A percentile compares a stretch with the other conserved stretches of the same genome.
These are phyloP conservation scores for Zopfochytrium polystomum DNA, from an alignment of 371 early-diverging fungal genomes.

Conservation along the genomic window DNA sequence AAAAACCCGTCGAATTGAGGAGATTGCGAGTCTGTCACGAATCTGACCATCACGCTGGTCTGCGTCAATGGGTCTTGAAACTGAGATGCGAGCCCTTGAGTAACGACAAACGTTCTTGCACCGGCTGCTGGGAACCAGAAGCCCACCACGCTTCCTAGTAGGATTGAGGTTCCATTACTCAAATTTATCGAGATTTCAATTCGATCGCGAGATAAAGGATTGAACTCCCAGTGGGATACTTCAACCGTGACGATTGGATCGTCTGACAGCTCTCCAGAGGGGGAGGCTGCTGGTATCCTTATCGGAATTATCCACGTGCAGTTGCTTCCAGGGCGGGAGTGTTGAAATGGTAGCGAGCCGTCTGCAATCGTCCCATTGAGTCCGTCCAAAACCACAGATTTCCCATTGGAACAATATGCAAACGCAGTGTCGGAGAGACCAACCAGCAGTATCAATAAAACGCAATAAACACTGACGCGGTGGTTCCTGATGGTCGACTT, in stretches of 20 bases:
- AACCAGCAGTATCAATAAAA: too few species aligned
- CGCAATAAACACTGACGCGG: too few species aligned
- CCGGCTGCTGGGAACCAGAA: background rate
- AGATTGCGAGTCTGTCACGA: constrained; percentile 9
- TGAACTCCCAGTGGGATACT: constrained; percentile 15
- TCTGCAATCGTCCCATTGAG: constrained; percentile 3
- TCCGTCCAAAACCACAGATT: background rate
- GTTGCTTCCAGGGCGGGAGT: constrained; percentile 18
- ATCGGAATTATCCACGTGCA: constrained; percentile 10
- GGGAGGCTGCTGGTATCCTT: too few species aligned
- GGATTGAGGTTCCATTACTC: background rate
- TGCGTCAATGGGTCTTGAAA: background rate
- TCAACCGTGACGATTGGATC: constrained; percentile 6
- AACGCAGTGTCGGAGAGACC: too few species aligned
- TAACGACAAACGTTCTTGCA: constrained; percentile 1
- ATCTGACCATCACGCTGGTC: constrained; percentile 5
- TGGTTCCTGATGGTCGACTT: too few species aligned
- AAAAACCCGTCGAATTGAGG: constrained; percentile 22
- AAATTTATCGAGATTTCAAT: constrained; percentile 1
- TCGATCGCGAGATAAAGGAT: constrained; percentile 8
- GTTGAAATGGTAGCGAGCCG: constrained; percentile 12
- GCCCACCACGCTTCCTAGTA: background rate
- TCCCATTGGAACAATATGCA: constrained; percentile 10
- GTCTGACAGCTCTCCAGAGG: too few species aligned
- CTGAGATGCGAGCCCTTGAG: too few species aligned